Evolutionary conservation across 345 rosid species (phyloP), one percentile per base, ranked within the genome.

Genomic region (Citrus cavaleriei): DNA sequence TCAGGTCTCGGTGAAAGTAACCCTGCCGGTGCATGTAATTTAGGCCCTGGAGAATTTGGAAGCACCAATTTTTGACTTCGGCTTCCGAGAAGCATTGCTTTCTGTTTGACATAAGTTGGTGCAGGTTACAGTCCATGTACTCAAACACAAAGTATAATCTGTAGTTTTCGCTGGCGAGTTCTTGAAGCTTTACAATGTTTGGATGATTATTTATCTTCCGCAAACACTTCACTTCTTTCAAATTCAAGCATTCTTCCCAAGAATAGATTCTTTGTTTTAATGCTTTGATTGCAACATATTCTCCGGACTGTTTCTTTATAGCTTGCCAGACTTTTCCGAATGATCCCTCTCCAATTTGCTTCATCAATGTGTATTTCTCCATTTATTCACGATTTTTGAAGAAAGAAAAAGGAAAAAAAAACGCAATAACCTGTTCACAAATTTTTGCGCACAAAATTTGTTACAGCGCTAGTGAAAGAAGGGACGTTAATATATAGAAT

Each of bases 1-100:
- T 95, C 65, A 95, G 93, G 82, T 95, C 98, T 21, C 98, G 95
- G 81, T 95, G 98, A 72, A 95, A 93, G 78, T 93, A 93, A 63
- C 98, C 98, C 67, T 84, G 88, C 79, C 87, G 95, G 81, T 95
- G 97, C 93, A 95, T 88, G 81, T 92, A 90, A 73, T 90, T 87
- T 77, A 95, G 97, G 49, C 97, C 98, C 81, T 93, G 98, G 72
- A 93, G 91, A 59, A 95, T 91, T 89, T 93, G 98, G 80, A 92
- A 93, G 83, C 91, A 93, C 95, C 90, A 91, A 80, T 89, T 92
- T 81, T 89, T 90, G 59, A 95, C 77, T 79, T 91, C 92, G 70
- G 85, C 78, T 86, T 93, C 98, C 1, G 93, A 85, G 85, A 93
- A 92, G 54, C 74, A 88, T 68, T 84, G 88, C 68, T 85, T 89